Evolutionary conservation across 2,329 filamentous ascomycete species (phyloP).

Genomic region (Fusarium hostae): DNA sequence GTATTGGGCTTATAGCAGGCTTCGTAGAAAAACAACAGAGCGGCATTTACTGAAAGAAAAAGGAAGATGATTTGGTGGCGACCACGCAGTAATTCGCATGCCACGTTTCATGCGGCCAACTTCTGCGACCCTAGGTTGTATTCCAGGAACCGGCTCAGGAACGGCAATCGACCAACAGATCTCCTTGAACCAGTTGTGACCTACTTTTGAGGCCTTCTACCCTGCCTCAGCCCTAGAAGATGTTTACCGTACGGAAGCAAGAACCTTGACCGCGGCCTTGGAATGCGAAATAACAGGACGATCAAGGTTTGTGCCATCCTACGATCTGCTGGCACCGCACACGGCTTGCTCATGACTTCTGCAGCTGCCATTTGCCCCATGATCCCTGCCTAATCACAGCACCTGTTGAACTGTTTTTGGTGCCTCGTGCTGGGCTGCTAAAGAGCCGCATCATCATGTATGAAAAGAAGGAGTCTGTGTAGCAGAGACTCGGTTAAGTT

Average conservation of each 20-base stretch:
- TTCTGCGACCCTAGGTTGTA: conserved; percentile 22
- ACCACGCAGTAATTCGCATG: conserved; percentile 14
- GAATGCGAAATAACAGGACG: conserved; percentile 23
- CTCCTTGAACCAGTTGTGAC: conserved; percentile 19
- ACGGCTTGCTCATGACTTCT: conserved; percentile 31
- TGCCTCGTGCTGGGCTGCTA: not conserved
- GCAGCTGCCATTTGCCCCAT: conserved; percentile 27
- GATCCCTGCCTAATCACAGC: conserved; percentile 33
- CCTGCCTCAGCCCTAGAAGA: conserved; percentile 18
- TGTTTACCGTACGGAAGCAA: not conserved
- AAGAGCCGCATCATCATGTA: conserved; percentile 26
- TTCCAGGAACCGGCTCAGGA: conserved; percentile 14
- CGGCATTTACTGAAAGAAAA: not conserved
- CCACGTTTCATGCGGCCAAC: conserved; percentile 39
- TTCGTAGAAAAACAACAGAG: not conserved
- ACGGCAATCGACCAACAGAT: conserved; percentile 14
- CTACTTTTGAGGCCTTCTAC: conserved; percentile 35
- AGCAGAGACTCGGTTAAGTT: conserved; percentile 4
- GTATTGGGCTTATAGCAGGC: conserved; percentile 4
- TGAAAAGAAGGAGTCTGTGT: conserved; percentile 8
- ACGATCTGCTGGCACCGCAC: conserved; percentile 42
- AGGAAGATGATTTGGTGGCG: conserved; percentile 8
- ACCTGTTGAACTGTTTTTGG: not conserved
- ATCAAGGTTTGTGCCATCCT: conserved; percentile 14
- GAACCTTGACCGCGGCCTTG: conserved; percentile 24